These are phyloP conservation scores for Teratosphaeria gauchensis DNA, from an alignment of 2,329 filamentous ascomycete genomes.

Conservation along the genomic window DNA sequence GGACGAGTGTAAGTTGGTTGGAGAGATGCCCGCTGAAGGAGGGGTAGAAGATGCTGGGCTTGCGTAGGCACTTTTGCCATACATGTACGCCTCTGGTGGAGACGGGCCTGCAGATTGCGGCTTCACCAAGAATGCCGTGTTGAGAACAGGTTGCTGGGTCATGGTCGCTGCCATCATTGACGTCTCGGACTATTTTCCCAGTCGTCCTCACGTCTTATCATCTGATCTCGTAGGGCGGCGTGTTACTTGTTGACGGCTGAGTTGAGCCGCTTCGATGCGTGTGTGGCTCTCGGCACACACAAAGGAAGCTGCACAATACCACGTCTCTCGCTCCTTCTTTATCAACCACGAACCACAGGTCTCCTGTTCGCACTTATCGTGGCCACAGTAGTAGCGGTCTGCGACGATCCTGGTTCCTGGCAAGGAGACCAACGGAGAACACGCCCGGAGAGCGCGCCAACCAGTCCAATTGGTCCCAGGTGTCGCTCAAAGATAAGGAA, in stretches of 20 bases:
- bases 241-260: neutral
- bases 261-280: neutral
- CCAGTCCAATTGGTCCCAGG: neutral
- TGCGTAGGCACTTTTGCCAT: constrained; percentile 7
- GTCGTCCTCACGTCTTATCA: neutral
- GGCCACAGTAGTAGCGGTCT: neutral
- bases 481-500: neutral
- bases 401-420: neutral
- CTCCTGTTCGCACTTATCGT: neutral
- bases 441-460: neutral
- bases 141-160: constrained; percentile 10
- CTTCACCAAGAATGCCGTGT: constrained; percentile 14
- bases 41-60: constrained; percentile 24
- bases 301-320: neutral
- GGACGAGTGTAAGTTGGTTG: constrained; percentile 28
- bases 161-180: constrained; percentile 18
- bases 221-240: neutral
- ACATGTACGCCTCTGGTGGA: constrained; percentile 18
- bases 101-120: constrained; percentile 17
- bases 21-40: constrained; percentile 45
- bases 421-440: neutral
- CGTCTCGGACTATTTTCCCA: too few relatives aligned
- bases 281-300: neutral
- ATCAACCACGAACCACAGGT: neutral
- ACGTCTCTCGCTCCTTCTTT: neutral